Conservation (phyloP, 306 rosid species). For the Leucaena leucocephala region DNA sequence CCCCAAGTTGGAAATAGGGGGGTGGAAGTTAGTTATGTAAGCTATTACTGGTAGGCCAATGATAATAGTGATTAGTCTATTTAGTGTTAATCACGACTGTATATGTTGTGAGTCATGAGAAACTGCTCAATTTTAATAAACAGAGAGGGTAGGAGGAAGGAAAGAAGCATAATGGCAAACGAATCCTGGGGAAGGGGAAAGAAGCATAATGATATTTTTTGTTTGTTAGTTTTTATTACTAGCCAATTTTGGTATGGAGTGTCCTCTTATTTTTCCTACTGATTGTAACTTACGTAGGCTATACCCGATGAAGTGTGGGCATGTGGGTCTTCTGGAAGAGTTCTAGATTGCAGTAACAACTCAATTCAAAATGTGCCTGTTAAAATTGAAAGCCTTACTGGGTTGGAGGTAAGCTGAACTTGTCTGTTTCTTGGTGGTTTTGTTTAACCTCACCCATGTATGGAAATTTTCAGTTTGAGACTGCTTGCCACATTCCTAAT, state of each 20-base stretch:
- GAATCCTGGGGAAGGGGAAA: background rate
- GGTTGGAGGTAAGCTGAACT: slow-evolving; percentile 56
- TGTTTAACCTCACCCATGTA: slow-evolving; percentile 4
- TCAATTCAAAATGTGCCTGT: slow-evolving; percentile 57
- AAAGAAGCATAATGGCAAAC: slow-evolving; percentile 1
- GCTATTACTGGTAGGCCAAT: slow-evolving; percentile 1
- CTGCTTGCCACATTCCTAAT: slow-evolving; percentile 31
- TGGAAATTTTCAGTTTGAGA: slow-evolving; percentile 15
- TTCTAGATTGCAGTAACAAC: slow-evolving; percentile 72
- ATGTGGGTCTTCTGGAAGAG: slow-evolving; percentile 65
- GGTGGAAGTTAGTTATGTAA: slow-evolving; percentile 10
- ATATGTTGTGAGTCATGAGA: slow-evolving; percentile 1
- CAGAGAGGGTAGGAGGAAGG: slow-evolving; percentile 4
- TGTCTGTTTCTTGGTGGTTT: slow-evolving; percentile 31
- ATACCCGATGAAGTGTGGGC: slow-evolving; percentile 87
- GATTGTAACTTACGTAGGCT: slow-evolving; percentile 51
- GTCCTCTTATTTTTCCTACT: slow-evolving; percentile 18
- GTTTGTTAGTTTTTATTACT: slow-evolving; percentile 10
- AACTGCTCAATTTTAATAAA: background rate
- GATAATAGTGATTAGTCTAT: background rate
- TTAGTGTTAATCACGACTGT: background rate
- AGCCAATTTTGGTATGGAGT: slow-evolving; percentile 15
- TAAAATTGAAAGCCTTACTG: slow-evolving; percentile 52
- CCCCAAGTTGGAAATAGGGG: background rate
- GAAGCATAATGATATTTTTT: background rate